phyloP scores from a whole-genome alignment of 306 rosid genomes.

The Pyrus pyrifolia region DNA sequence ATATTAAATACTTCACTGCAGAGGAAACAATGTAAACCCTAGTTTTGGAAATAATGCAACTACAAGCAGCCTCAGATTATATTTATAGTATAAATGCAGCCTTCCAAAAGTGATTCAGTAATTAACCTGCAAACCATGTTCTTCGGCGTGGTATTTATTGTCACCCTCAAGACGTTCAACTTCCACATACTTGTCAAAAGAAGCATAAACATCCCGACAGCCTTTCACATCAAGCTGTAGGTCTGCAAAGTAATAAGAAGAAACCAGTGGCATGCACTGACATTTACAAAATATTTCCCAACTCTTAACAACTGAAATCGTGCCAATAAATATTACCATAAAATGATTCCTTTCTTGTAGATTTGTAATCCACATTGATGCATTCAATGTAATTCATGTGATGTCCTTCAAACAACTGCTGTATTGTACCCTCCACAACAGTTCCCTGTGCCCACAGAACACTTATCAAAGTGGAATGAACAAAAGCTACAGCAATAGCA shows the following conservation, averaged over 20 bases:
- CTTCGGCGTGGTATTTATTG: conserved; percentile 89
- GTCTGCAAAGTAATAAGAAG: conserved; percentile 36
- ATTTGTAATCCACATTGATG: conserved; percentile 81
- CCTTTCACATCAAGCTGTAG: conserved; percentile 98
- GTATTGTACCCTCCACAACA: conserved; percentile 96
- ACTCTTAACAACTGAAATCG: conserved; percentile 10
- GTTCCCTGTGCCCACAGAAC: conserved; percentile 61
- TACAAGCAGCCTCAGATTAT: neutral
- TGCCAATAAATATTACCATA: conserved; percentile 51
- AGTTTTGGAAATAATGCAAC: neutral
- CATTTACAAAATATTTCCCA: neutral
- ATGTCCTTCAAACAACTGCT: conserved; percentile 89
- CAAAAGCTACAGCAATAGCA: conserved; percentile 6
- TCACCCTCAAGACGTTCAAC: conserved; percentile 91
- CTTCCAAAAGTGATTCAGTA: neutral
- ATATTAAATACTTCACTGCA: neutral
- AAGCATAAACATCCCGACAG: conserved; percentile 83
- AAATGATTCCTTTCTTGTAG: conserved; percentile 92
- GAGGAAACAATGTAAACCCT: no score
- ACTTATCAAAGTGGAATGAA: neutral
- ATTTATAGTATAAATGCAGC: neutral
- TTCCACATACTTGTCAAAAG: conserved; percentile 92
- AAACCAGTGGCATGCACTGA: conserved; percentile 6
- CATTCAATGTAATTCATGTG: conserved; percentile 96
- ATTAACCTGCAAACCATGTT: conserved; percentile 77